Evolutionary conservation across 176 grass and related monocot species (phyloP), one percentile per base, ranked within the genome.

Genomic region (Triticum turgidum): DNA sequence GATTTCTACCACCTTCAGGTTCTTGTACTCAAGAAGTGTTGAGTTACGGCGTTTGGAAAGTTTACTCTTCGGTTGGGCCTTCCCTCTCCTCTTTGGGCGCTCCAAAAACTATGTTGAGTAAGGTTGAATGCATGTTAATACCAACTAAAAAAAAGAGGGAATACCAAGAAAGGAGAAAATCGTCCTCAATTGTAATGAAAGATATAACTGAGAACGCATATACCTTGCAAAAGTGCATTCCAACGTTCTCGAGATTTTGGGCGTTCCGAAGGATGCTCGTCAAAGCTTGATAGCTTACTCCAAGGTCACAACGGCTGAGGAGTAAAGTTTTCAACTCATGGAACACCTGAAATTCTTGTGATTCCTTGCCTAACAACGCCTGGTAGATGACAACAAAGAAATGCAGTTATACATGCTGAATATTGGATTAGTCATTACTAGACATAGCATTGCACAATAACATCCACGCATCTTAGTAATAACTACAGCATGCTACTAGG

Each of bases 1-100:
- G 79, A 81, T 81, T 42, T 81, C 79, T 67, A 81, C 9, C 67
- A 44, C 33, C 44, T 81, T 9, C 42, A 81, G 11, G 18, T 68
- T 68, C 63, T 14, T 45, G 64, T 51, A 51, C 47, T 2, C 11
- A 3, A 49, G 44, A 68, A 30, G n/a, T 81, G 29, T 32, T 41
- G 64, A 35, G 25, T 20, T 49, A 14, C 27, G 15, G 7, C 3
- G 21, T 15, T 30, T 81, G 62, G 41, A 49, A 32, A 22, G 64
- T 47, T 14, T 47, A 25, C 13, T 7, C 9, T 45, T 45, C 9
- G 22, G 21, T 15, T 11, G 25, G 17, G 25, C 18, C 17, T 51
- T 68, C 29, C 41, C 42, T 47, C 27, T 29, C 77, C 42, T 68
- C 63, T 25, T 81, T 24, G 25, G 25, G 11, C 1, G 18, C 49